phyloP scores from a whole-genome alignment of 2,329 filamentous ascomycete genomes.

The Aspergillus sp. region DNA sequence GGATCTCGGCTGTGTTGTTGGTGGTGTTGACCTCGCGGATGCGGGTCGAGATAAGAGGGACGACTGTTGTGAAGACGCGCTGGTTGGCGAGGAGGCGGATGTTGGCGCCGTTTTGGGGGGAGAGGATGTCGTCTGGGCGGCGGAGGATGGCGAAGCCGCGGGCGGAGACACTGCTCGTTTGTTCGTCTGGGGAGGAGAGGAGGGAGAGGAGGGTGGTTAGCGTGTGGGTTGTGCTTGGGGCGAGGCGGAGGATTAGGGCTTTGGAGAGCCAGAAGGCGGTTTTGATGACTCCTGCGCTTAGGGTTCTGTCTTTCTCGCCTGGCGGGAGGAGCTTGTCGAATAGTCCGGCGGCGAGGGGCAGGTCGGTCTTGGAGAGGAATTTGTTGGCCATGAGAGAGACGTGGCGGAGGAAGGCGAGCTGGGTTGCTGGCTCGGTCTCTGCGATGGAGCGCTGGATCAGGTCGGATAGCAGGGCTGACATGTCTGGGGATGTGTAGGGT shows the following conservation, averaged over 20 bases:
- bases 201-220: conserved; percentile 41
- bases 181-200: conserved; percentile 35
- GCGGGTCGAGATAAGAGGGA: conserved; percentile 46
- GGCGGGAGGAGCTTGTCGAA: conserved; percentile 23
- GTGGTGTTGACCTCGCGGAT: conserved; percentile 38
- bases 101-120: conserved; percentile 50
- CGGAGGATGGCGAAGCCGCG: conserved; percentile 52
- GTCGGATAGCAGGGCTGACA: conserved; percentile 26
- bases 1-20: conserved; percentile 23
- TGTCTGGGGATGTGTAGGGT: conserved; percentile 22
- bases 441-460: conserved; percentile 25
- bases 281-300: conserved; percentile 37
- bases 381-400: conserved; percentile 34
- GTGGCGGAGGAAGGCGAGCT: conserved; percentile 34
- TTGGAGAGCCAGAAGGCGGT: conserved; percentile 54
- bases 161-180: conserved; percentile 43
- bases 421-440: conserved; percentile 24
- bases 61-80: conserved; percentile 51
- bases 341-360: conserved; percentile 21
- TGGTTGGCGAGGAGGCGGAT: conserved; percentile 56
- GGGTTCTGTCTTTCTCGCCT: conserved; percentile 10
- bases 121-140: conserved; percentile 52
- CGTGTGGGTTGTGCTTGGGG: conserved; percentile 41
- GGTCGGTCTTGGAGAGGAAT: conserved; percentile 27
- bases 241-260: conserved; percentile 48